Evolutionary conservation across 73 alveolate species (phyloP), one percentile per base, ranked within the genome.

Genomic region (Paramecium pentaurelia): DNA sequence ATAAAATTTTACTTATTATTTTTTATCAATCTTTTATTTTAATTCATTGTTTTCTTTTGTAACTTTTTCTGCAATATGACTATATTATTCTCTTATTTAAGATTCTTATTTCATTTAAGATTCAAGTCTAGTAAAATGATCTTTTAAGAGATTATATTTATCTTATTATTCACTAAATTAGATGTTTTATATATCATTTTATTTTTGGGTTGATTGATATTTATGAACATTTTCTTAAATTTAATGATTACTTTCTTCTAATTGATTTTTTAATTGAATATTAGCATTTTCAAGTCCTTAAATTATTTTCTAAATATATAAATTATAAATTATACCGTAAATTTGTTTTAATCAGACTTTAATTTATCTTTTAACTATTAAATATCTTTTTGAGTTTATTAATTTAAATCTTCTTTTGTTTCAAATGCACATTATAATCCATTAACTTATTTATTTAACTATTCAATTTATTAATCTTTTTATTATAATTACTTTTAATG

Each of bases 391-490:
- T 73, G 28, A 64, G 30, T 64, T 64, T 64, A 64, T 27, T 32
- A 11, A 34, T 12, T 64, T 32, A 64, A 12, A 64, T 64, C 84
- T 4, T 64, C 84, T 34, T 64, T 64, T 0, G 84, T 64, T 42
- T 64, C 84, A 64, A 64, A 64, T 64, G 84, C 84, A 64, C 60
- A 34, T 73, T 73, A 37, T 38, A 73, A 30, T 36, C 87, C 87
- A 73, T n/a, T 73, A 0, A 73, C 34, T 73, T 73, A 34, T 73
- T 37, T 73, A 73, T 37, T 73, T 3, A 34, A 38, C 12, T 73
- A 73, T n/a, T 73, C 60, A 14, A 73, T 73, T 34, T 25, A 11
- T 8, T 64, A 14, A 14, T 64, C 84, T 28, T 64, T 64, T n/a
- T 32, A 32, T 64, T 34, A 32, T 32, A 64, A 34, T 34, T 64